Evolutionary conservation across 2,329 filamentous ascomycete genomes (phyloP).

Genomic region (Cercospora sojina): DNA sequence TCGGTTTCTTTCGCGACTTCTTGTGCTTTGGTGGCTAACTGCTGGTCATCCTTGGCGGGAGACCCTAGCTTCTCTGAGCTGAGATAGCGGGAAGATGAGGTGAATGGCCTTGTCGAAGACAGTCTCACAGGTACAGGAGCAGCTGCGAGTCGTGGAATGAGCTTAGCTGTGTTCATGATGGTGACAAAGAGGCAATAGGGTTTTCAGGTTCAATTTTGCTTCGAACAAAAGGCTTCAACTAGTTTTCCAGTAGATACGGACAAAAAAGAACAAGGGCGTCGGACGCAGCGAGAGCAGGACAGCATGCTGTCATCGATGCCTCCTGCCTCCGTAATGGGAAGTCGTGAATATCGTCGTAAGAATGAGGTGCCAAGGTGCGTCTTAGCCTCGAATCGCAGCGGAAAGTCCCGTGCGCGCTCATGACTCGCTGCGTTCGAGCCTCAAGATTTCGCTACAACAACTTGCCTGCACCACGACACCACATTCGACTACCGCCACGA

Average conservation of each 20-base stretch:
- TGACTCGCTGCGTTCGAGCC: not conserved
- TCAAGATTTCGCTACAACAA: constrained; percentile 5
- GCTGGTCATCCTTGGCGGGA: constrained; percentile 23
- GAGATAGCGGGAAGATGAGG: not conserved
- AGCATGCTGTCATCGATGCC: not conserved
- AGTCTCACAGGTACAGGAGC: not conserved
- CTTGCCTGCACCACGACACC: not conserved
- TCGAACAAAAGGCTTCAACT: not conserved
- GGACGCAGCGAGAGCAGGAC: not conserved
- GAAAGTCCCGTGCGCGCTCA: not conserved
- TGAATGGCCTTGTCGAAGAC: not conserved
- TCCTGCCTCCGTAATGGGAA: not conserved
- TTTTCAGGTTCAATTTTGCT: not conserved
- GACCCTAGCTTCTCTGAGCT: constrained; percentile 1
- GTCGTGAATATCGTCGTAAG: not conserved
- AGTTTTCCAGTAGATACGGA: not conserved
- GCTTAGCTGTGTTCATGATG: not conserved
- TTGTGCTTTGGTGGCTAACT: constrained; percentile 19
- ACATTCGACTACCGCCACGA: constrained; percentile 39
- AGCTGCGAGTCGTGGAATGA: not conserved
- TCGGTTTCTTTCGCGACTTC: constrained; percentile 22
- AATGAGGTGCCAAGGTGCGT: not conserved
- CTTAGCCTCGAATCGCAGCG: not conserved
- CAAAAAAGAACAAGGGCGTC: not conserved
- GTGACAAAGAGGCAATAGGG: not conserved